Evolutionary conservation across 345 rosid genomes (phyloP).

Genomic region (Viola odorata): DNA sequence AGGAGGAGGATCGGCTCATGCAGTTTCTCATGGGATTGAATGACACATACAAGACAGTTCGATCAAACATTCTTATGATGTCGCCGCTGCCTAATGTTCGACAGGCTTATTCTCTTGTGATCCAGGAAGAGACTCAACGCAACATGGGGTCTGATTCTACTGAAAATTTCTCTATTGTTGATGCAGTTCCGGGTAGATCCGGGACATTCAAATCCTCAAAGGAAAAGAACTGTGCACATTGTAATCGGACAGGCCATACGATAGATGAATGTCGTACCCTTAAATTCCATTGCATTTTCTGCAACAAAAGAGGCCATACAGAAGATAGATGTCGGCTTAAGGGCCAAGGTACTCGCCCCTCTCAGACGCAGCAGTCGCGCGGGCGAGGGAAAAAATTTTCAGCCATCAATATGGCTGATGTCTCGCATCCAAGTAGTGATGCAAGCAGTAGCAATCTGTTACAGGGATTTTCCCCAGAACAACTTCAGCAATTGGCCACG

Average conservation of each 20-base stretch:
- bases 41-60: neutral
- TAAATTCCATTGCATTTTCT: neutral
- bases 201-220: neutral
- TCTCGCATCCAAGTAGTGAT: no score
- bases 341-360: neutral
- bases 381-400: no score
- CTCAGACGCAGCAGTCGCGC: neutral
- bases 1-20: conserved; percentile 1
- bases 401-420: no score
- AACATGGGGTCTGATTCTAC: neutral
- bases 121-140: neutral
- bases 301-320: neutral
- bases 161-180: neutral
- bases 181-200: neutral
- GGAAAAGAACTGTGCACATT: neutral
- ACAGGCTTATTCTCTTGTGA: neutral
- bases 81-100: neutral
- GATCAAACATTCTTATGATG: conserved; percentile 3
- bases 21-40: neutral
- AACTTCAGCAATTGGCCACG: neutral
- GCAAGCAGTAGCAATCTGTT: neutral
- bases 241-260: neutral
- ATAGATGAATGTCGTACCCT: neutral
- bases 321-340: neutral
- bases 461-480: neutral